phyloP scores from a whole-genome alignment of 1,284 basidiomycete genomes.

The Meira nashicola region DNA sequence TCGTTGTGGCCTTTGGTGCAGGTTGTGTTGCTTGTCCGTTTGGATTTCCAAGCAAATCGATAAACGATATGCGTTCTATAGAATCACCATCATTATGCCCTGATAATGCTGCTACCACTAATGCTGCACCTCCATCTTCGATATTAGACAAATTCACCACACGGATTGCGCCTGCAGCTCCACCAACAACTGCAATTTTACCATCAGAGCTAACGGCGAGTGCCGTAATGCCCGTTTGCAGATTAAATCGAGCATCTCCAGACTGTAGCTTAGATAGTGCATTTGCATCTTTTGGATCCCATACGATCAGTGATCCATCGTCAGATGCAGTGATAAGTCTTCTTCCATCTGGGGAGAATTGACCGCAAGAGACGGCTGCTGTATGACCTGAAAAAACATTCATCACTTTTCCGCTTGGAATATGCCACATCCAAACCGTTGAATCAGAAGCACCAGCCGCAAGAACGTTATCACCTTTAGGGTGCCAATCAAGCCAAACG shows the following conservation, averaged over 20 bases:
- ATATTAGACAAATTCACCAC: slow-evolving; percentile 74
- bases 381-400: slow-evolving; percentile 91
- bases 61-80: slow-evolving; percentile 80
- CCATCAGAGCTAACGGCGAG: slow-evolving; percentile 69
- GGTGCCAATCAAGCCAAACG: slow-evolving; percentile 94
- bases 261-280: slow-evolving; percentile 72
- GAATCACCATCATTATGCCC: slow-evolving; percentile 84
- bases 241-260: slow-evolving; percentile 54
- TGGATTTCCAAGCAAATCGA: slow-evolving; percentile 64
- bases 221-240: slow-evolving; percentile 76
- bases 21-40: slow-evolving; percentile 30
- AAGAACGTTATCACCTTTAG: slow-evolving; percentile 73
- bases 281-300: slow-evolving; percentile 77
- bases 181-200: slow-evolving; percentile 75
- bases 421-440: slow-evolving; percentile 96
- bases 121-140: slow-evolving; percentile 58
- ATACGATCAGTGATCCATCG: slow-evolving; percentile 78
- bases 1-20: slow-evolving; percentile 59
- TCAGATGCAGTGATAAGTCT: slow-evolving; percentile 78
- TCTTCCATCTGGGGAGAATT: slow-evolving; percentile 78
- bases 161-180: slow-evolving; percentile 73
- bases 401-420: slow-evolving; percentile 88
- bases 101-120: slow-evolving; percentile 71
- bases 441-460: slow-evolving; percentile 88
- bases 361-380: slow-evolving; percentile 75